Evolutionary conservation across 208 protist species (phyloP), one percentile per base, ranked within the genome.

Genomic region (Acanthamoeba castellanii): DNA sequence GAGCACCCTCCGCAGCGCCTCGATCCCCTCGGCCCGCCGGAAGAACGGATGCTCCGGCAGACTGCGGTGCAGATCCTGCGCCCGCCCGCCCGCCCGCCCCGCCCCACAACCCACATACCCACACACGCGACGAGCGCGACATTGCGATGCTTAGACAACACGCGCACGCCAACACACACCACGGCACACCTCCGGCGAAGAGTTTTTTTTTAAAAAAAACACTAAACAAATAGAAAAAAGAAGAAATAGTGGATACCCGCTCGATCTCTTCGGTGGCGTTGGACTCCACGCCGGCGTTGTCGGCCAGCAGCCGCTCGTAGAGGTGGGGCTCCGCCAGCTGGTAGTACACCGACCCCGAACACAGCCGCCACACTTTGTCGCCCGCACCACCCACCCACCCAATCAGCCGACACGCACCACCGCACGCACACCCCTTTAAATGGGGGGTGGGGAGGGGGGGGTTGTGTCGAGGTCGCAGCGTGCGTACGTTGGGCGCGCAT

Each of bases 31-130:
- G 8, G 76, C 6, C 6, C 45, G 76, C 30, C 22, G 76, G 30
- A 57, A 84, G 30, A 84, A 84, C 9, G 76, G 76, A 50, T 84
- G 76, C 76, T 84, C 76, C 13, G 76, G 76, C 22, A 84, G 45
- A 84, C 76, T 84, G 22, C 76, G n/a, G 37, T 84, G 76, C 18
- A 84, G 37, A 84, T 84, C 66, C 66, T 74, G n/a, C n/a, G n/a
- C n/a, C n/a, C n/a, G n/a, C n/a, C n/a, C n/a, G n/a, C n/a, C n/a
- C n/a, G n/a, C n/a, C n/a, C n/a, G n/a, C n/a, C n/a, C n/a, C n/a
- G n/a, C n/a, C n/a, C n/a, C n/a, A n/a, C n/a, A n/a, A n/a, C n/a
- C n/a, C n/a, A n/a, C n/a, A n/a, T n/a, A n/a, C n/a, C n/a, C n/a
- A n/a, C n/a, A n/a, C n/a, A n/a, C n/a, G n/a, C n/a, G n/a, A n/a